Evolutionary conservation across 2,329 filamentous ascomycete genomes (phyloP).

Genomic region (Penicillium thymicola): DNA sequence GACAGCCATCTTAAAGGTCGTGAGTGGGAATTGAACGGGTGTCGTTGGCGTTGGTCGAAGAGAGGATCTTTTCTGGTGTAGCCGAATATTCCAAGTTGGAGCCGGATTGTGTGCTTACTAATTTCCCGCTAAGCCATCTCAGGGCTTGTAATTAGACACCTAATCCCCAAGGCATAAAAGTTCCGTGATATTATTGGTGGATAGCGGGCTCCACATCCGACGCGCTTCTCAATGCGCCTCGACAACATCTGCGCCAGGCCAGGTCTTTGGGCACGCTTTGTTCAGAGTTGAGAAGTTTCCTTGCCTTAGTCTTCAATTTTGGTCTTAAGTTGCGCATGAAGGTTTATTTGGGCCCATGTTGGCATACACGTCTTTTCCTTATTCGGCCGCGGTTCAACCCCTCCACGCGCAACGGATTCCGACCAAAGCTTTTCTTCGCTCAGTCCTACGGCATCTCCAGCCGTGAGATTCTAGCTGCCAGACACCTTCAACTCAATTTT

Average conservation of each 20-base stretch:
- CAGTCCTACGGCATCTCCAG: neutral
- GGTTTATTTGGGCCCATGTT: neutral
- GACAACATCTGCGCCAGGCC: neutral
- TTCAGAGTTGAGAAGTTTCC: too few species aligned
- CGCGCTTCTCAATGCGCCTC: neutral
- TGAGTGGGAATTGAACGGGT: conserved; percentile 23
- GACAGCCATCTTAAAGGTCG: conserved; percentile 28
- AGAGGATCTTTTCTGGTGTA: conserved; percentile 18
- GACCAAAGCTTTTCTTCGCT: neutral
- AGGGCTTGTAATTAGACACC: conserved; percentile 10
- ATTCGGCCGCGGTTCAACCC: neutral
- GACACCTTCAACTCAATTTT: neutral
- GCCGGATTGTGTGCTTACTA: conserved; percentile 27
- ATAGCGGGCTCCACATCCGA: neutral
- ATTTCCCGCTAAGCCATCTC: conserved; percentile 17
- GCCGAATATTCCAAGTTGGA: conserved; percentile 21
- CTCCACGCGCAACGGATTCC: neutral
- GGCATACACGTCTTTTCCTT: neutral
- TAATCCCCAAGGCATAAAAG: fast-evolving
- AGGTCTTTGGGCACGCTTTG: neutral
- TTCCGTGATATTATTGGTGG: neutral
- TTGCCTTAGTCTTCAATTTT: too few species aligned
- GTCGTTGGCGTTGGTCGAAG: conserved; percentile 26
- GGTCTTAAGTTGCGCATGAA: neutral
- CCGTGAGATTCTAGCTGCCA: neutral